Evolutionary conservation across 805 yeast species (phyloP), one percentile per base, ranked within the genome.

Genomic region (Ogataea ganodermae): DNA sequence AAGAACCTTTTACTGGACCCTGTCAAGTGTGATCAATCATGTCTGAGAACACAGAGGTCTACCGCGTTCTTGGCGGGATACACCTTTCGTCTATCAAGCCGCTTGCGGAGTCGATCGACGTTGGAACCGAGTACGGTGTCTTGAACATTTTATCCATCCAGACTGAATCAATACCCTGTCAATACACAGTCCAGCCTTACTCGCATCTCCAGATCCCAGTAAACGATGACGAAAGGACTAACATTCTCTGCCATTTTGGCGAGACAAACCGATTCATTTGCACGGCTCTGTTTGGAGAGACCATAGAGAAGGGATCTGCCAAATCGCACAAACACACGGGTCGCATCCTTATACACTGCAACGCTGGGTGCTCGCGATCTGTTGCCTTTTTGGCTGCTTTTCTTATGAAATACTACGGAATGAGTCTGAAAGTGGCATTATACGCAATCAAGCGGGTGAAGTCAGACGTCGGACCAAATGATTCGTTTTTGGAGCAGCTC

Each of bases 41-140:
- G 28, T 30, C 33, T 4, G 33, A 30, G 16, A 30, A 18, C 8
- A 18, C 14, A 30, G 39, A 40, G 24, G 39, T 76, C 49, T 73
- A 79, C 46, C 73, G 95, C 58, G 76, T 90, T n/a, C 66, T 88
- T n/a, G 96, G 95, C 21, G 83, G 84, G 7, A 75, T 92, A 1
- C 87, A 82, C 66, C 66, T 92, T 13, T 90, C 96, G 4, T 80
- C 94, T 0, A 70, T 84, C 17, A 79, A 78, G 42, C 86, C 96
- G 0, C 68, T 90, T 18, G 68, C 76, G 13, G 74, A 79, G 3
- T 75, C 69, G 35, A 66, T 73, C 12, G 81, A 85, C 35, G 66
- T 88, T 35, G 67, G 66, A 24, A 70, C 71, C 18, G 72, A 78
- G 18, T 68, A 75, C 55, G 76, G 79, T 8, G 83, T 94, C 35